These are phyloP conservation scores for Cryphonectria japonica DNA, from an alignment of 2,329 filamentous ascomycete genomes.

Conservation along the genomic window DNA sequence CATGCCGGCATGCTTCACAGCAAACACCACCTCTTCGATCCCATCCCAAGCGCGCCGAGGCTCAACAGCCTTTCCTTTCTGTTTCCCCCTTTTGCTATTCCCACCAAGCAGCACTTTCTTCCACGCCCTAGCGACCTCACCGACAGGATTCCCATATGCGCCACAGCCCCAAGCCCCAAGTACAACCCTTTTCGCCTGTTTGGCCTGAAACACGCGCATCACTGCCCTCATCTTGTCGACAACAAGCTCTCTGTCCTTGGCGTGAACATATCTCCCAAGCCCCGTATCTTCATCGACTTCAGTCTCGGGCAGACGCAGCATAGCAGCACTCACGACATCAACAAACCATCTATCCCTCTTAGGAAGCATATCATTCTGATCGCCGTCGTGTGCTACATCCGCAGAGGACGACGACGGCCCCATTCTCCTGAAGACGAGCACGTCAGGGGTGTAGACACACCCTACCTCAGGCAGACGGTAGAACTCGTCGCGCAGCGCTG, in stretches of 20 bases:
- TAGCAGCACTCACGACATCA: constrained; percentile 61
- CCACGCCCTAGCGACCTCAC: constrained; percentile 62
- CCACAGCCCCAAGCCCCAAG: constrained; percentile 69
- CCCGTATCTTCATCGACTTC: constrained; percentile 42
- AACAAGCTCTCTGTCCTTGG: constrained; percentile 55
- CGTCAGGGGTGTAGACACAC: constrained; percentile 59
- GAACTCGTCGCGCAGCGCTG: constrained; percentile 60
- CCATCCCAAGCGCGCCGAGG: constrained; percentile 43
- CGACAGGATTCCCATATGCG: constrained; percentile 64
- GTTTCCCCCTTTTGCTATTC: constrained; percentile 21
- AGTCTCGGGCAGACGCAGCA: constrained; percentile 61
- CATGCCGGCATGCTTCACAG: constrained; percentile 56
- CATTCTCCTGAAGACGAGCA: constrained; percentile 57
- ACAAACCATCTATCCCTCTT: constrained; percentile 60
- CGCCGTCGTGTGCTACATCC: constrained; percentile 30
- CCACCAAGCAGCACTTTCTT: constrained; percentile 44
- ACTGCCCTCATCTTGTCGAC: constrained; percentile 61
- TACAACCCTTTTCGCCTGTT: constrained; percentile 54
- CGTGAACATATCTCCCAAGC: constrained; percentile 43
- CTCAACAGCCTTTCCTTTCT: constrained; percentile 13
- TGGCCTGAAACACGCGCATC: constrained; percentile 53
- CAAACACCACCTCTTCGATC: constrained; percentile 60
- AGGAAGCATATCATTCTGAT: constrained; percentile 33
- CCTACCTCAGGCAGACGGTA: constrained; percentile 64
- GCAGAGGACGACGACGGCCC: constrained; percentile 28